phyloP scores from a whole-genome alignment of 208 protist genomes.

The Vickermania ingenoplastis region DNA sequence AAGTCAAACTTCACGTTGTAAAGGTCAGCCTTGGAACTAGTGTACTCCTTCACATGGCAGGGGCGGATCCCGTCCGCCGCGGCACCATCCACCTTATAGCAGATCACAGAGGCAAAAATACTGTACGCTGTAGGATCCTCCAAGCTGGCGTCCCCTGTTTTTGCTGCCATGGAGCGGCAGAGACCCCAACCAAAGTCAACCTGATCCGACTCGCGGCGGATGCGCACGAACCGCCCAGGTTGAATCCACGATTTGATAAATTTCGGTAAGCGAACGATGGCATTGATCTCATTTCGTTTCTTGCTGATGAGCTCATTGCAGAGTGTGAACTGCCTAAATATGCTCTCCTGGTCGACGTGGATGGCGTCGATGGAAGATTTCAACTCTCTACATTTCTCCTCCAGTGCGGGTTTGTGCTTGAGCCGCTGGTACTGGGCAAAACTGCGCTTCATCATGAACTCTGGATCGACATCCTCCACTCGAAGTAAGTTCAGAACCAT shows the following conservation, averaged over 20 bases:
- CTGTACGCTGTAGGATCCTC: slow-evolving; percentile 61
- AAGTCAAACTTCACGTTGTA: slow-evolving; percentile 84
- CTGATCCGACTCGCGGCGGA: slow-evolving; percentile 55
- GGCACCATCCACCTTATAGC: slow-evolving; percentile 46
- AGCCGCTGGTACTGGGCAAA: slow-evolving; percentile 98
- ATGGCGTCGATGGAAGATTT: slow-evolving; percentile 50
- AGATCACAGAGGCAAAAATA: slow-evolving; percentile 75
- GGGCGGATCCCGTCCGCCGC: slow-evolving; percentile 37
- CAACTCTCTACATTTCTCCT: slow-evolving; percentile 56
- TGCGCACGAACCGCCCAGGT: slow-evolving; percentile 90
- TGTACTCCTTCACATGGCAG: slow-evolving; percentile 76
- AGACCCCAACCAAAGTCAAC: slow-evolving; percentile 83
- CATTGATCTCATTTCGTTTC: slow-evolving; percentile 45
- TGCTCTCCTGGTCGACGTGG: slow-evolving; percentile 55
- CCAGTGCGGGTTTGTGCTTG: slow-evolving; percentile 67
- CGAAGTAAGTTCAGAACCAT: slow-evolving; percentile 98
- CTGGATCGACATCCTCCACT: slow-evolving; percentile 96
- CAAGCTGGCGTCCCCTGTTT: slow-evolving; percentile 29
- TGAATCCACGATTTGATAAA: slow-evolving; percentile 93
- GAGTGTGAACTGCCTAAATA: slow-evolving; percentile 80
- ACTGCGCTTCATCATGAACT: slow-evolving; percentile 96
- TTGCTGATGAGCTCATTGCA: slow-evolving; percentile 69
- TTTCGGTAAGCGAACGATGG: slow-evolving; percentile 79
- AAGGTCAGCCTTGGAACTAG: slow-evolving; percentile 70
- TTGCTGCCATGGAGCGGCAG: slow-evolving; percentile 62